Conservation (phyloP, 768 basidiomycete species). For the Dendrothele bispora region DNA sequence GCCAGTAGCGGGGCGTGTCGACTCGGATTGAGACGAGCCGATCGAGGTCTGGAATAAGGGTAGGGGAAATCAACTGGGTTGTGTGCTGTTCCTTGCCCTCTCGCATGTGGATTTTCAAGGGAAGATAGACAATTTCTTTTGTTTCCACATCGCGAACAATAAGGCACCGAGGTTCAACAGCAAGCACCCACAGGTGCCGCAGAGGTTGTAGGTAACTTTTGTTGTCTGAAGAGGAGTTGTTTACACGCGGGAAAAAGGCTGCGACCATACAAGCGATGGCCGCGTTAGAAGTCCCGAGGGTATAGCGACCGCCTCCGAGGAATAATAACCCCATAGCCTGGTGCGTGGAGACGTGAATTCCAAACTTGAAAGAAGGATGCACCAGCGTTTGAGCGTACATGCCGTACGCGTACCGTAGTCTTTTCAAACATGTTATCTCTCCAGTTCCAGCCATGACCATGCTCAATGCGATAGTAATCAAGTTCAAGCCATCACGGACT, state of each 20-base stretch:
- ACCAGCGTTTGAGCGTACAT: slow-evolving; percentile 68
- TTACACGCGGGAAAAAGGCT: slow-evolving; percentile 91
- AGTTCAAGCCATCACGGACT: slow-evolving; percentile 82
- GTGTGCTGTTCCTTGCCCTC: slow-evolving; percentile 64
- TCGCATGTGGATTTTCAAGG: slow-evolving; percentile 80
- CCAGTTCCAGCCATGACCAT: slow-evolving; percentile 99
- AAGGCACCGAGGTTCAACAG: slow-evolving; percentile 91
- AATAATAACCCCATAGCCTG: slow-evolving; percentile 90
- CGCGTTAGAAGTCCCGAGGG: slow-evolving; percentile 87
- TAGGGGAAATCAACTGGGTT: slow-evolving; percentile 86
- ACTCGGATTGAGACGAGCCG: slow-evolving; percentile 79
- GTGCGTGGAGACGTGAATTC: slow-evolving; percentile 87
- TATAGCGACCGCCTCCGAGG: slow-evolving; percentile 90
- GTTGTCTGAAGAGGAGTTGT: slow-evolving; percentile 80
- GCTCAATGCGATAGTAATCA: slow-evolving; percentile 82
- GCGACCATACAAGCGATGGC: slow-evolving; percentile 88
- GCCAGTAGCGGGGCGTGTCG: slow-evolving; percentile 96
- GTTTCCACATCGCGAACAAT: slow-evolving; percentile 92
- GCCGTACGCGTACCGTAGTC: slow-evolving; percentile 88
- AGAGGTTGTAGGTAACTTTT: slow-evolving; percentile 89
- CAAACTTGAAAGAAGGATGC: slow-evolving; percentile 75
- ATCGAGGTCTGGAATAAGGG: slow-evolving; percentile 87
- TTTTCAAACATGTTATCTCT: slow-evolving; percentile 84
- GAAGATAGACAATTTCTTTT: slow-evolving; percentile 87
- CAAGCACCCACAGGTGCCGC: slow-evolving; percentile 94